These are phyloP conservation scores for Xanthoconium purpureum DNA, from an alignment of 768 basidiomycete genomes.

Conservation along the genomic window DNA sequence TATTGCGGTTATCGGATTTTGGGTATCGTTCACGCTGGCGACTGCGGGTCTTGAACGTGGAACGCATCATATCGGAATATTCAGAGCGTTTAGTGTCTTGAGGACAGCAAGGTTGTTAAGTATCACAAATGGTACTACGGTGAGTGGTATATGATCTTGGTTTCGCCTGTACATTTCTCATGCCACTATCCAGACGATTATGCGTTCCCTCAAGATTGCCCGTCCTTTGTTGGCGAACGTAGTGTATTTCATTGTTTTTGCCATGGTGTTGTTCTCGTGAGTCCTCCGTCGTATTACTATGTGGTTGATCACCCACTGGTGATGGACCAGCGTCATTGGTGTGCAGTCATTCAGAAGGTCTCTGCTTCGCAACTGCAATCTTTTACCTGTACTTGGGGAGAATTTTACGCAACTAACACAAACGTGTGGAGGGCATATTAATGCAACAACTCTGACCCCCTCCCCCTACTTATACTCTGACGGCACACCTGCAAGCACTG, in stretches of 20 bases:
- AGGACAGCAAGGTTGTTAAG: slow-evolving; percentile 79
- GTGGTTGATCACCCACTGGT: not conserved
- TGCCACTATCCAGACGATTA: slow-evolving; percentile 57
- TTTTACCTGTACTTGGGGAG: slow-evolving; percentile 56
- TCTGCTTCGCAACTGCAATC: slow-evolving; percentile 59
- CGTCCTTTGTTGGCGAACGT: slow-evolving; percentile 87
- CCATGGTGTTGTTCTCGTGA: slow-evolving; percentile 83
- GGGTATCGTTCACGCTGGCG: slow-evolving; percentile 77
- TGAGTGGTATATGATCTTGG: slow-evolving; percentile 35
- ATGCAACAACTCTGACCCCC: slow-evolving; percentile 49
- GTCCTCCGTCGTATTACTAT: slow-evolving; percentile 18
- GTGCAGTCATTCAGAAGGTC: slow-evolving; percentile 92
- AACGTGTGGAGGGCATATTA: slow-evolving; percentile 79
- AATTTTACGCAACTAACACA: slow-evolving; percentile 47
- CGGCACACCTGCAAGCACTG: slow-evolving; percentile 34
- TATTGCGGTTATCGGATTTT: slow-evolving; percentile 81
- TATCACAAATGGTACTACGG: slow-evolving; percentile 89
- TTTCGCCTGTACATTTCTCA: slow-evolving; percentile 8
- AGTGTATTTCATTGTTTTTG: slow-evolving; percentile 88
- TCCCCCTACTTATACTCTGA: slow-evolving; percentile 41
- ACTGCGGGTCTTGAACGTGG: slow-evolving; percentile 65
- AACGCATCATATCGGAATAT: slow-evolving; percentile 73
- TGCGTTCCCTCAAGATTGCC: slow-evolving; percentile 88
- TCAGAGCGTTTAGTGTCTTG: slow-evolving; percentile 84
- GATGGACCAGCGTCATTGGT: slow-evolving; percentile 67